Evolutionary conservation across 257 asterid species (phyloP).

Genomic region (Thymus mandschuricus): DNA sequence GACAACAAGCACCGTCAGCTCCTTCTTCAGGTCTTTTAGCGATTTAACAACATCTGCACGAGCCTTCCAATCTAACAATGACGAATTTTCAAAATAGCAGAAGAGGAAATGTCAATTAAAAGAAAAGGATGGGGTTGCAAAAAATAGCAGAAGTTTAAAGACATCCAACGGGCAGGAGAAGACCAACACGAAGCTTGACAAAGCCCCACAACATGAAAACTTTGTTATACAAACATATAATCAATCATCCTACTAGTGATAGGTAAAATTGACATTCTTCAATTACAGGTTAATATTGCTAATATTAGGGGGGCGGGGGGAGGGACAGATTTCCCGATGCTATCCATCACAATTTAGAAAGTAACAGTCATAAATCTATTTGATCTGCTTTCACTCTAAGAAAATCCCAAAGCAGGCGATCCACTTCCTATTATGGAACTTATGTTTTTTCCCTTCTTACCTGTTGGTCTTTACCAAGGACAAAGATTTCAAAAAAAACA

Average conservation of each 20-base stretch:
- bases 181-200: constrained; percentile 7
- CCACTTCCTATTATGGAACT: not conserved
- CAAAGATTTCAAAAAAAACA: not conserved
- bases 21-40: constrained; percentile 75
- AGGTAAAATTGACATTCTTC: not conserved
- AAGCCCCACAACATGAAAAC: not conserved
- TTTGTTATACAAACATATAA: constrained; percentile 8
- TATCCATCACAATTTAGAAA: not conserved
- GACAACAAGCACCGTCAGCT: constrained; percentile 83
- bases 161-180: constrained; percentile 15
- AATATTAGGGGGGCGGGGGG: not conserved
- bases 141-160: not conserved
- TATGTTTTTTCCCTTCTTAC: not conserved
- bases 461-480: not conserved
- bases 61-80: constrained; percentile 85
- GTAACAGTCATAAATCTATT: not conserved
- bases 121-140: constrained; percentile 4
- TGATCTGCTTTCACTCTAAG: not conserved
- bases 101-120: constrained; percentile 18
- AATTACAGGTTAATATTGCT: not conserved
- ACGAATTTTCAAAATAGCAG: constrained; percentile 20
- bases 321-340: not conserved
- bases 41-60: constrained; percentile 88
- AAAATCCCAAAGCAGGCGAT: constrained; percentile 3
- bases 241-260: not conserved